phyloP scores from a whole-genome alignment of 1,139 yeast species.

The Pichia sp. region DNA sequence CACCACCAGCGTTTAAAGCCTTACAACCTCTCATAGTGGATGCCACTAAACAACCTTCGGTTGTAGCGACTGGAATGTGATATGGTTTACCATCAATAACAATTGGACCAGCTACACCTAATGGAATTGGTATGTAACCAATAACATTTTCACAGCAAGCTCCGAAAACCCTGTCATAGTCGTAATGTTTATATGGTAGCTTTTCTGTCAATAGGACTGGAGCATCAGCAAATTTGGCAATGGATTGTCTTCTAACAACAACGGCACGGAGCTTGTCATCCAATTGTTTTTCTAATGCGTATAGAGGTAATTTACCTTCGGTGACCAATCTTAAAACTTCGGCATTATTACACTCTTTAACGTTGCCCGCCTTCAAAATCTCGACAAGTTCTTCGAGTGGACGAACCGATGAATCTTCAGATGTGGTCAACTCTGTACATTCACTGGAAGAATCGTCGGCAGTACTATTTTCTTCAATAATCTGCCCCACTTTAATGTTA shows the following conservation, averaged over 20 bases:
- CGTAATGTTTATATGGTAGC: constrained; percentile 79
- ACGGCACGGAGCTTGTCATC: constrained; percentile 90
- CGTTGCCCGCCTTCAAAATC: constrained; percentile 66
- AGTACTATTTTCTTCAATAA: constrained; percentile 27
- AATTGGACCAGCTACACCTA: constrained; percentile 97
- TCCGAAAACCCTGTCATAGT: constrained; percentile 93
- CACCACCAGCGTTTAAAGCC: constrained; percentile 97
- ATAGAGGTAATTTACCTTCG: constrained; percentile 78
- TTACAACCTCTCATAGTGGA: constrained; percentile 99
- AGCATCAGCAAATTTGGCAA: constrained; percentile 77
- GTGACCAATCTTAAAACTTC: constrained; percentile 72
- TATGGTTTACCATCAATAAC: constrained; percentile 80
- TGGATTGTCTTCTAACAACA: constrained; percentile 83
- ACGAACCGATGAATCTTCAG: constrained; percentile 21
- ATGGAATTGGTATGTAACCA: constrained; percentile 93
- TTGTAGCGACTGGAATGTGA: constrained; percentile 98
- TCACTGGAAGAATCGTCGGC: constrained; percentile 17
- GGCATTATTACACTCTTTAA: constrained; percentile 60
- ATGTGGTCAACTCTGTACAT: constrained; percentile 8
- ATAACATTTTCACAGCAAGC: constrained; percentile 99
- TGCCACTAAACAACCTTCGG: constrained; percentile 98
- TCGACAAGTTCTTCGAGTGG: constrained; percentile 62
- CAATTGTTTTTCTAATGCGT: constrained; percentile 89
- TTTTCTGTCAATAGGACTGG: constrained; percentile 69
- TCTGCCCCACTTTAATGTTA: constrained; percentile 32